Evolutionary conservation across 2,329 filamentous ascomycete species (phyloP).

Genomic region (Cercospora berteroae): DNA sequence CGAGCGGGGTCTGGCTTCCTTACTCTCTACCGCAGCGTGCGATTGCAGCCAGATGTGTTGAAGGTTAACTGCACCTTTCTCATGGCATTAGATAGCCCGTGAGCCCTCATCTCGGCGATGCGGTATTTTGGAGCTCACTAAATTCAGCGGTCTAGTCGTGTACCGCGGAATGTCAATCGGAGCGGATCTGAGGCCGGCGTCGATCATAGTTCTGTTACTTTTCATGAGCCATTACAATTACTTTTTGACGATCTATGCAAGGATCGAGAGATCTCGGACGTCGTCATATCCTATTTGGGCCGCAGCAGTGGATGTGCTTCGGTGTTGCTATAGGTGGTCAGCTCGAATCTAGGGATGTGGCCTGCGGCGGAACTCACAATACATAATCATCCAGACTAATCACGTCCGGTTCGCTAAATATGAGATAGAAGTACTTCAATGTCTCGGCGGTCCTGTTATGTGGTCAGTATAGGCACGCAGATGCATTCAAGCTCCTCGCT

Average conservation of each 20-base stretch:
- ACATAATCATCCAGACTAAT: slow-evolving; percentile 58
- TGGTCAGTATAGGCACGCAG: neutral
- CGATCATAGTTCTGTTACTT: neutral
- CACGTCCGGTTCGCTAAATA: slow-evolving; percentile 59
- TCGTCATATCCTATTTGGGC: neutral
- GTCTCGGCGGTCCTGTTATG: slow-evolving; percentile 56
- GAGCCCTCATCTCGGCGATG: neutral
- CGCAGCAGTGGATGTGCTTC: slow-evolving; percentile 43
- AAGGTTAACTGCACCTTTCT: neutral
- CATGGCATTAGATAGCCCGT: neutral
- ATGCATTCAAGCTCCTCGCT: neutral
- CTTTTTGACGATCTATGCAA: neutral
- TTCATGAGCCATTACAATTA: neutral
- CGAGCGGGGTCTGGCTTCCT: neutral
- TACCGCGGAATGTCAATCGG: neutral
- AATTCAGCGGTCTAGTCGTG: neutral
- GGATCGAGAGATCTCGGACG: neutral
- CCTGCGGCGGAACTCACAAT: slow-evolving; percentile 29
- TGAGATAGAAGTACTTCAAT: slow-evolving; percentile 65
- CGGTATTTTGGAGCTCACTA: neutral
- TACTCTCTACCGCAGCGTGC: neutral
- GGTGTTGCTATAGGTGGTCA: slow-evolving; percentile 38
- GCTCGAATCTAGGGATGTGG: neutral
- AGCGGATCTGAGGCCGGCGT: neutral
- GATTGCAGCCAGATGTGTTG: neutral